A percentile compares a stretch with the other conserved stretches of the same genome.
Evolutionary conservation across 1,139 yeast species (phyloP).

Genomic region (Suhomyces yuchorum): DNA sequence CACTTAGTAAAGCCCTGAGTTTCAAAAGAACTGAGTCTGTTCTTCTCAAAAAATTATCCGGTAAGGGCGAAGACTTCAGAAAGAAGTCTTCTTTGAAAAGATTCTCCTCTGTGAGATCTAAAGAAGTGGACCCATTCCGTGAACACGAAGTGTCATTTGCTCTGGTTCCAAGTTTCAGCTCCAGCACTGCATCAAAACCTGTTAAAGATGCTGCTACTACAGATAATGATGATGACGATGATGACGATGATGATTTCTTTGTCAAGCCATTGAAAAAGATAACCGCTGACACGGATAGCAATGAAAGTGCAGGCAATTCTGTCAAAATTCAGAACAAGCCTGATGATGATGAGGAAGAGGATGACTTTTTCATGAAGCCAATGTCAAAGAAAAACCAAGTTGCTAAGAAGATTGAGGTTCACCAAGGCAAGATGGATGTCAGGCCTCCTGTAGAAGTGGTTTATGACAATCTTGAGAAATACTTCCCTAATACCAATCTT

Average conservation of each 20-base stretch:
- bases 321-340: constrained; percentile 12
- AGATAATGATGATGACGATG: constrained; percentile 19
- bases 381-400: not conserved
- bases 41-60: constrained; percentile 11
- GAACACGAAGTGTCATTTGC: constrained; percentile 74
- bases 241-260: constrained; percentile 35
- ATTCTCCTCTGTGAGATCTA: constrained; percentile 20
- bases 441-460: constrained; percentile 96
- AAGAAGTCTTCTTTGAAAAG: constrained; percentile 2
- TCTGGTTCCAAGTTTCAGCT: constrained; percentile 59
- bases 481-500: constrained; percentile 89
- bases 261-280: constrained; percentile 24
- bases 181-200: not conserved
- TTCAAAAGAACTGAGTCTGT: constrained; percentile 16
- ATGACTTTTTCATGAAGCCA: constrained; percentile 37
- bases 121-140: constrained; percentile 52
- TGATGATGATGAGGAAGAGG: constrained; percentile 24
- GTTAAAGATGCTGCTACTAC: not conserved
- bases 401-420: not conserved
- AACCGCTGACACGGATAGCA: not conserved
- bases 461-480: constrained; percentile 85
- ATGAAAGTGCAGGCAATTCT: not conserved
- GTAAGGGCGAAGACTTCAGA: constrained; percentile 1
- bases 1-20: constrained; percentile 27
- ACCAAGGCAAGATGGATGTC: constrained; percentile 41